Evolutionary conservation across 2,329 filamentous ascomycete genomes (phyloP).

Genomic region (Alternaria rosae): DNA sequence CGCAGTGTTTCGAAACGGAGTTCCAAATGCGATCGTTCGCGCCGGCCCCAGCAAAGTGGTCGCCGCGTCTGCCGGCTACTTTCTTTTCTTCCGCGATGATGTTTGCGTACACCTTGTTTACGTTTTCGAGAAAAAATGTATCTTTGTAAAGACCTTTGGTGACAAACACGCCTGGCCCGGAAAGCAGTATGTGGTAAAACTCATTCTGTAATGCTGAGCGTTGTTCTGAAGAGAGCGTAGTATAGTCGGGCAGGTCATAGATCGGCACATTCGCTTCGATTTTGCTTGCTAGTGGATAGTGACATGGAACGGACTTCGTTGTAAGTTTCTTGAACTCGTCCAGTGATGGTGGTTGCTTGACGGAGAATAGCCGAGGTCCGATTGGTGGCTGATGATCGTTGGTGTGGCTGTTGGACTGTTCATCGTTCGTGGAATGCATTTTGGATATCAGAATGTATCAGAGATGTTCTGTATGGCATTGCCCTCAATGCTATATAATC

Average conservation of each 20-base stretch:
- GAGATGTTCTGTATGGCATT: background rate
- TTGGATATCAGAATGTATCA: background rate
- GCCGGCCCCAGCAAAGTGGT: conserved; percentile 66
- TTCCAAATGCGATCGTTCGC: conserved; percentile 71
- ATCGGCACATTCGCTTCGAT: conserved; percentile 63
- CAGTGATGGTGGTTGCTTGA: conserved; percentile 48
- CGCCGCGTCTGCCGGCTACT: conserved; percentile 55
- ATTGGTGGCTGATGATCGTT: conserved; percentile 15
- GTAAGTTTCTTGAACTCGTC: conserved; percentile 57
- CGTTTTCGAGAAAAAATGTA: conserved; percentile 36
- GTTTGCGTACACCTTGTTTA: conserved; percentile 27
- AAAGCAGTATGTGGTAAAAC: conserved; percentile 65
- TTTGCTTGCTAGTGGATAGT: conserved; percentile 58
- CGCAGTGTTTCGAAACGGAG: conserved; percentile 68
- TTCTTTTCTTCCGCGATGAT: conserved; percentile 61
- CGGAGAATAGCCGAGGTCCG: conserved; percentile 37
- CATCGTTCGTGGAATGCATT: background rate
- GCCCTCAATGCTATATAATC: background rate
- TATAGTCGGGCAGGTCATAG: conserved; percentile 57
- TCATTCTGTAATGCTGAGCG: conserved; percentile 63
- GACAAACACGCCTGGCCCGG: conserved; percentile 68
- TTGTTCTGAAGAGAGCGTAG: conserved; percentile 40
- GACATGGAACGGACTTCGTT: conserved; percentile 46
- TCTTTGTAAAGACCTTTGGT: conserved; percentile 52
- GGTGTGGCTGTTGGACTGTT: background rate